phyloP scores from a whole-genome alignment of 768 basidiomycete species.

The Pisolithus marmoratus region DNA sequence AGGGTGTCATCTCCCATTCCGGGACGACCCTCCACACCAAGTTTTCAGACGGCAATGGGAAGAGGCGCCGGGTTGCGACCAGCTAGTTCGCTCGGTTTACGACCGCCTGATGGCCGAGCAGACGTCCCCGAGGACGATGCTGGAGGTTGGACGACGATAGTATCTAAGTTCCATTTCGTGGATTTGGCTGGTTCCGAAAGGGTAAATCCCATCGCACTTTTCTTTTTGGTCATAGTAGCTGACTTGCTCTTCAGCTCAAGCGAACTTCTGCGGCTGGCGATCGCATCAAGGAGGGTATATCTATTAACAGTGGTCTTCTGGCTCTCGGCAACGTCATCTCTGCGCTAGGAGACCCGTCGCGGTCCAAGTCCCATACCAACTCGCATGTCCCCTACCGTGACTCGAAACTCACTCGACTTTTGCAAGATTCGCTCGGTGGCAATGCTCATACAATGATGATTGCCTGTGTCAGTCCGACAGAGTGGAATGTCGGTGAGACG shows the following conservation, averaged over 20 bases:
- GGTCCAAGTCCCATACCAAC: constrained; percentile 76
- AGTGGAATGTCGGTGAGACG: constrained; percentile 93
- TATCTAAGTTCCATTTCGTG: constrained; percentile 97
- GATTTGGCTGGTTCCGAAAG: constrained; percentile 96
- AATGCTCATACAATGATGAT: constrained; percentile 99
- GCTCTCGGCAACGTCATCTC: constrained; percentile 99
- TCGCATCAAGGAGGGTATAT: constrained; percentile 97
- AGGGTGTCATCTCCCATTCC: constrained; percentile 72
- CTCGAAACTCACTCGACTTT: constrained; percentile 86
- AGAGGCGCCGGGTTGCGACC: constrained; percentile 66
- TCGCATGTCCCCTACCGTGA: constrained; percentile 97
- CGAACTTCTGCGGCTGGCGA: constrained; percentile 95
- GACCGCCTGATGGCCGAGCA: constrained; percentile 42
- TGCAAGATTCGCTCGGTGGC: constrained; percentile 86
- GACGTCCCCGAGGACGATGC: constrained; percentile 49
- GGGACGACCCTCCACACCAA: constrained; percentile 74
- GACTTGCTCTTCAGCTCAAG: constrained; percentile 59
- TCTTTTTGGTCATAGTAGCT: constrained; percentile 7
- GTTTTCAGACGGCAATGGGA: constrained; percentile 70
- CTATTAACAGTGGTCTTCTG: constrained; percentile 94
- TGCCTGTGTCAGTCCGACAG: constrained; percentile 93
- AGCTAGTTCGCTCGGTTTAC: constrained; percentile 70
- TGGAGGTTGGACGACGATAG: constrained; percentile 85
- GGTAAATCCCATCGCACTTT: constrained; percentile 40
- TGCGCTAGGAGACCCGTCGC: constrained; percentile 88